phyloP scores from a whole-genome alignment of 208 protist genomes.

The Acanthamoeba lenticulata region DNA sequence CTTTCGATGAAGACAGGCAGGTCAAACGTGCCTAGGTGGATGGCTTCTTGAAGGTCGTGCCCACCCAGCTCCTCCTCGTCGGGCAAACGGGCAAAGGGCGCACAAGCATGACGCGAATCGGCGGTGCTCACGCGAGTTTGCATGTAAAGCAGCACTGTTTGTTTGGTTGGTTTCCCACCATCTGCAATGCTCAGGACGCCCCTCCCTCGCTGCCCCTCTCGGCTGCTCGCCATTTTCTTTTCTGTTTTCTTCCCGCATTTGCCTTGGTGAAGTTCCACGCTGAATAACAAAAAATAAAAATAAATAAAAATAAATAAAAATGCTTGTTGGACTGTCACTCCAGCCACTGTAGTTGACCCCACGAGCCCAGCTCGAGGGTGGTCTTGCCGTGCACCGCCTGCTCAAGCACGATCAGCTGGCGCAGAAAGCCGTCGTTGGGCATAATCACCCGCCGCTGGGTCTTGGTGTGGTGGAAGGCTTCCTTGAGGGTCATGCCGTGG shows the following conservation, averaged over 20 bases:
- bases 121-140: not conserved
- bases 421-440: not conserved
- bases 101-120: not conserved
- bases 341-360: not conserved
- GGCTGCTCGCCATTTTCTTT: too few species aligned
- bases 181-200: too few species aligned
- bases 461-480: not conserved
- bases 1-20: not conserved
- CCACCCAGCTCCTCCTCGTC: not conserved
- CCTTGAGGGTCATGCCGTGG: conserved; percentile 44
- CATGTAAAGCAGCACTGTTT: too few species aligned
- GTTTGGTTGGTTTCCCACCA: too few species aligned
- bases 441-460: not conserved
- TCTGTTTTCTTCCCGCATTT: too few species aligned
- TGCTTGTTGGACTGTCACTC: too few species aligned
- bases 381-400: not conserved
- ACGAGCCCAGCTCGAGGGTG: not conserved
- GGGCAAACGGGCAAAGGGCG: not conserved
- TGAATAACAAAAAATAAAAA: too few species aligned
- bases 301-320: too few species aligned
- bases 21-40: not conserved
- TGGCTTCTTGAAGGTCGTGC: not conserved
- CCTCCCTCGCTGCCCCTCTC: too few species aligned
- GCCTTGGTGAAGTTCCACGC: too few species aligned
- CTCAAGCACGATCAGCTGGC: not conserved